phyloP scores from a whole-genome alignment of 305 asterid species.

The Solanum hybrid region DNA sequence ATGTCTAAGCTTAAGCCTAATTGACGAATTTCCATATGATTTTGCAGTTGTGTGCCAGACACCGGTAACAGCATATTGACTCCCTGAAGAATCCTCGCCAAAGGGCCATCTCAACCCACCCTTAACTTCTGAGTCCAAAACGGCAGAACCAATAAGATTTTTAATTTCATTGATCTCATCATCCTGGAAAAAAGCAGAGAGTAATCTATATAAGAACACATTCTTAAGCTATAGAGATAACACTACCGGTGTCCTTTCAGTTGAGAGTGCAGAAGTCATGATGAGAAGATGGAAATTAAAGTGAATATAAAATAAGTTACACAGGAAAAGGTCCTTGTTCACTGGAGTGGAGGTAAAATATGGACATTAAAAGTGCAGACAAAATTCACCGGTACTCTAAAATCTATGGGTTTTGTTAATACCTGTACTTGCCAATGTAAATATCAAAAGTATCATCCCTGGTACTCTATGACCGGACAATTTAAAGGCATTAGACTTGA shows the following conservation, averaged over 20 bases:
- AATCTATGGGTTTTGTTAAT: not conserved
- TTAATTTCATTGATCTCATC: constrained; percentile 29
- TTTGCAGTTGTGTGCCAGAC: constrained; percentile 33
- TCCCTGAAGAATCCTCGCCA: constrained; percentile 34
- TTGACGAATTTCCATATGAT: constrained; percentile 19
- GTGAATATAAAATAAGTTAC: not conserved
- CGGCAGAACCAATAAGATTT: constrained; percentile 29
- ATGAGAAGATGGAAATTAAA: not conserved
- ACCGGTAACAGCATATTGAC: constrained; percentile 24
- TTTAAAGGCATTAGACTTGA: not conserved
- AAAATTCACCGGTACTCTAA: not conserved
- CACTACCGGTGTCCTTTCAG: not conserved
- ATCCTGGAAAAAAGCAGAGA: constrained; percentile 24
- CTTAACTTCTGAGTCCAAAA: constrained; percentile 31
- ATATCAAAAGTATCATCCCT: not conserved
- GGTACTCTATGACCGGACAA: not conserved
- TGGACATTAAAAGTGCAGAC: not conserved
- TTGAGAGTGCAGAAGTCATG: not conserved
- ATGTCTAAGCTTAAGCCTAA: constrained; percentile 30
- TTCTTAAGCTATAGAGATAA: not conserved
- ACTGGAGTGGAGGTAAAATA: not conserved
- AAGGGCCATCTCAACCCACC: constrained; percentile 52
- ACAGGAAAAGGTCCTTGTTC: not conserved
- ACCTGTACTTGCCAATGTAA: not conserved
- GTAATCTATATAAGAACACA: not conserved